phyloP scores from a whole-genome alignment of 2,329 filamentous ascomycete genomes.

The Simplicillium aogashimaense region DNA sequence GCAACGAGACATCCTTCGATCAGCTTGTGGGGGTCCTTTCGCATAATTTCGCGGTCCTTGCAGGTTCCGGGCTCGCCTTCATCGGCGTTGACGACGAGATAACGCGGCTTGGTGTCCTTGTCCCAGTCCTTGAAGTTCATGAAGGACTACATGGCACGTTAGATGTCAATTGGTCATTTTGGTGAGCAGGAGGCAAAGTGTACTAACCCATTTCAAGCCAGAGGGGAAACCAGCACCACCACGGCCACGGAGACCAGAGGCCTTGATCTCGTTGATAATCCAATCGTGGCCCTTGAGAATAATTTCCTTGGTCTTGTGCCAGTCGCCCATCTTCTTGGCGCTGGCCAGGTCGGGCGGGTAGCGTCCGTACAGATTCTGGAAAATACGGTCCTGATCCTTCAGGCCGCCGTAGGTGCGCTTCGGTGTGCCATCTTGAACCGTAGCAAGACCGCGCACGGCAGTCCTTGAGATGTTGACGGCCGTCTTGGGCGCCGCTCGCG shows the following conservation, averaged over 20 bases:
- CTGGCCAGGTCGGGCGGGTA: slow-evolving; percentile 85
- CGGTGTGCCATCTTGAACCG: slow-evolving; percentile 63
- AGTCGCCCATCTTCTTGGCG: slow-evolving; percentile 96
- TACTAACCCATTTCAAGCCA: slow-evolving; percentile 92
- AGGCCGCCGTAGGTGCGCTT: slow-evolving; percentile 75
- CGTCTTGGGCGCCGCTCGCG: slow-evolving; percentile 29
- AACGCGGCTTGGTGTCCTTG: slow-evolving; percentile 90
- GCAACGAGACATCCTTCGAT: slow-evolving; percentile 94
- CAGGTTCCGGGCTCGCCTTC: slow-evolving; percentile 98
- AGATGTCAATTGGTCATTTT: slow-evolving; percentile 7
- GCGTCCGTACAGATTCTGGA: slow-evolving; percentile 95
- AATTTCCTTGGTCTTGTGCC: slow-evolving; percentile 99
- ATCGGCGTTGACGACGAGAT: slow-evolving; percentile 96
- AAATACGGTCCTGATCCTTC: slow-evolving; percentile 95
- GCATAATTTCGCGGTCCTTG: slow-evolving; percentile 99
- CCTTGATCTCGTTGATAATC: slow-evolving; percentile 97
- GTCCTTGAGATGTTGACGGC: slow-evolving; percentile 30
- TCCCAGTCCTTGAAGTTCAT: slow-evolving; percentile 99
- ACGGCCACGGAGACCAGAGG: slow-evolving; percentile 87
- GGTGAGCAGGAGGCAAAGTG: slow-evolving; percentile 4
- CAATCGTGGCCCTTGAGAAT: slow-evolving; percentile 94
- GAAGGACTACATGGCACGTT: slow-evolving; percentile 61
- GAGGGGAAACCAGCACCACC: slow-evolving; percentile 97
- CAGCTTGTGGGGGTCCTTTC: slow-evolving; percentile 98
- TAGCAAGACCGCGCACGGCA: slow-evolving; percentile 62